phyloP scores from a whole-genome alignment of 148 eudicot genomes.

The Silene conica region DNA sequence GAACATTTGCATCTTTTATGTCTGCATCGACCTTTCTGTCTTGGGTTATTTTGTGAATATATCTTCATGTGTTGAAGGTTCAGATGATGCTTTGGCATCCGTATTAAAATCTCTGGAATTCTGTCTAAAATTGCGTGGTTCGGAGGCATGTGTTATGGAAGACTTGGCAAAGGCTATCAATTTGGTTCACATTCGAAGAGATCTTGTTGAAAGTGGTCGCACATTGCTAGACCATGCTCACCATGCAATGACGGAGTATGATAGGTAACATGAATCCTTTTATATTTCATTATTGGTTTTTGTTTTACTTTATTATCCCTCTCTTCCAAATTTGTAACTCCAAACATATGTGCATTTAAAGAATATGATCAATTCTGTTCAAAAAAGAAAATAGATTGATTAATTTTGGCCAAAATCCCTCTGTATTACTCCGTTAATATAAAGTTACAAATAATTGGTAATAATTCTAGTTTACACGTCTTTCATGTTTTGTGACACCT shows the following conservation, averaged over 20 bases:
- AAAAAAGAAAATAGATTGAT: neutral
- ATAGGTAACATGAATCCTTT: conserved; percentile 42
- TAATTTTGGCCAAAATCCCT: neutral
- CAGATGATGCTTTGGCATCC: conserved; percentile 86
- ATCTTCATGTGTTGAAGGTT: conserved; percentile 41
- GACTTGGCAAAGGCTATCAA: conserved; percentile 89
- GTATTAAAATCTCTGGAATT: conserved; percentile 86
- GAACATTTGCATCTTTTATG: neutral
- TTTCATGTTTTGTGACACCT: neutral
- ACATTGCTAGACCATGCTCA: conserved; percentile 84
- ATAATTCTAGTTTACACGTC: neutral
- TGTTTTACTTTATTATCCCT: neutral
- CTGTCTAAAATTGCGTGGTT: conserved; percentile 85
- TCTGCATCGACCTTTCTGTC: neutral
- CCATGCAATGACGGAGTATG: conserved; percentile 83
- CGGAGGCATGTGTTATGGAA: conserved; percentile 90
- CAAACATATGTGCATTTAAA: neutral
- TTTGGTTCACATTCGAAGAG: conserved; percentile 80
- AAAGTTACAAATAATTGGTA: neutral
- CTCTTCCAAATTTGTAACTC: neutral
- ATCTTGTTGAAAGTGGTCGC: conserved; percentile 97
- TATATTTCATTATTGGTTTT: neutral
- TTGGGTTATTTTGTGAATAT: neutral
- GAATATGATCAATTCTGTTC: neutral
- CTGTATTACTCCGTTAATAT: neutral